phyloP scores from a whole-genome alignment of 805 yeast species.

The Candida maesae region DNA sequence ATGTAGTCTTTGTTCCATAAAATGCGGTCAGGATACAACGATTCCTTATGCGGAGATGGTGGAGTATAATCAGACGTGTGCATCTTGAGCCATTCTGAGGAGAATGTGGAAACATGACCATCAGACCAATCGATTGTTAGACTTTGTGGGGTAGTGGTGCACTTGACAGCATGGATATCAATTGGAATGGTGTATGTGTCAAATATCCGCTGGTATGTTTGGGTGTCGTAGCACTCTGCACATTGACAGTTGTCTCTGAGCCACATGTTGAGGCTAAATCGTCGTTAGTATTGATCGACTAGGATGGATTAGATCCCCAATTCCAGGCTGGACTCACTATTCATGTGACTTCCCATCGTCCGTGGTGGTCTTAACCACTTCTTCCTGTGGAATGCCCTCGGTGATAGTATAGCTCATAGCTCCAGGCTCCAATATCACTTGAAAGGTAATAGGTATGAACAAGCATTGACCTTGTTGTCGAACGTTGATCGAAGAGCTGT shows the following conservation, averaged over 20 bases:
- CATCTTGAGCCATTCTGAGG: constrained; percentile 19
- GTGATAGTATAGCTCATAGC: not conserved
- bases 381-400: not conserved
- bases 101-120: constrained; percentile 18
- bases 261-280: constrained; percentile 48
- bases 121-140: constrained; percentile 16
- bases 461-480: too few species aligned
- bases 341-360: constrained; percentile 6
- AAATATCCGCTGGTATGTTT: constrained; percentile 56
- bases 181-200: constrained; percentile 44
- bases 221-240: constrained; percentile 45
- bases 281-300: too few species aligned
- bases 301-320: not conserved
- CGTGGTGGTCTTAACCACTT: not conserved
- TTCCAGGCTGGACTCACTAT: constrained; percentile 10
- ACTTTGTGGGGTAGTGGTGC: not conserved
- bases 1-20: constrained; percentile 43
- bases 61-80: constrained; percentile 30
- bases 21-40: constrained; percentile 34
- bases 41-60: constrained; percentile 32
- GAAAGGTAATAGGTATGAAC: too few species aligned
- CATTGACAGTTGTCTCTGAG: constrained; percentile 64
- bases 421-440: too few species aligned
- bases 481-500: too few species aligned
- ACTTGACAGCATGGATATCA: constrained; percentile 23